Base-by-base conservation (phyloP, 345 rosid genomes). In the Salix viminalis region DNA sequence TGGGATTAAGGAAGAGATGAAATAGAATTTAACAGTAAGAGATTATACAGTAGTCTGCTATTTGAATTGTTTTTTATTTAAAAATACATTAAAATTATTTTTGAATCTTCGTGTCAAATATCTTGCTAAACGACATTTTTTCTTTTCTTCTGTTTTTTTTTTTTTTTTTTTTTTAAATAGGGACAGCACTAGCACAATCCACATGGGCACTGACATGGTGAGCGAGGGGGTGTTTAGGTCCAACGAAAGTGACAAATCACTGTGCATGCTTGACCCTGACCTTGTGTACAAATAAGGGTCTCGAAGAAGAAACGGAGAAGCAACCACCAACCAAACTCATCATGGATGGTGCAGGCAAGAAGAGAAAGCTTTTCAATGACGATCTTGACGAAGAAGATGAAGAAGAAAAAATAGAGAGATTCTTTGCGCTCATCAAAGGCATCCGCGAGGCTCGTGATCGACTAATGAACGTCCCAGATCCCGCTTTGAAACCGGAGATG, bases 331-430 rank as follows among this genome's bases (percentile, higher is more conserved):
- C 65, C 50, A 23, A 28, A 21, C 6, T 10, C 44, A 65, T 34
- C 14, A 82, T 79, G 82, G 84, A 80, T 21, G 73, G 28, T 4
- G 18, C 76, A 42, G 65, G 77, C 84, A 82, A 82, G 80, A 84
- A 84, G 79, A 75, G 80, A 52, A 79, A 78, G 19, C 37, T 75
- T 15, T 37, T 23, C 41, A 42, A 11, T 13, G 79, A 52, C 16
- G 72, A 54, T 2, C 67, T 73, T 3, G 83, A 74, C 1, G 81
- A 82, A 23, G 79, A 78, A 2, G 39, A 67, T 26, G 88, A 85
- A 32, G 84, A 83, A 19, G 82, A 75, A 32, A 79, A 80, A 58
- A 84, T 86, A 13, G 89, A 86, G 79, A 70, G 81, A 64, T 86
- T 86, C 80, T 84, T 76, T 58, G 82, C 85, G 56, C 80, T 86